phyloP scores from a whole-genome alignment of 2,329 filamentous ascomycete species.

The Clarireedia hainanense region DNA sequence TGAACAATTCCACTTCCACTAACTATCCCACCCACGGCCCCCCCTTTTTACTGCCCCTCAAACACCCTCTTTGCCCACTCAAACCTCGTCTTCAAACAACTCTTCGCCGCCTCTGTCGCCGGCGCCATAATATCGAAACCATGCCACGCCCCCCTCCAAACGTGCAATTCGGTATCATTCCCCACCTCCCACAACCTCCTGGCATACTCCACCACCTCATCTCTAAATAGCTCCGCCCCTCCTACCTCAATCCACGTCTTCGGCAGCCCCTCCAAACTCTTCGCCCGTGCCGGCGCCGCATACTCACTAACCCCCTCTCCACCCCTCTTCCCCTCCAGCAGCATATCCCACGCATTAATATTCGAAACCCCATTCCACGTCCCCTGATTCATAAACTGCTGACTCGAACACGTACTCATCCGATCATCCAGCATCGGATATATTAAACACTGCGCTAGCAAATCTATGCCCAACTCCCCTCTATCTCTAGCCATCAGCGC shows the following conservation, averaged over 20 bases:
- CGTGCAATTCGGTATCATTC: constrained; percentile 30
- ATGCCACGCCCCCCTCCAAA: constrained; percentile 28
- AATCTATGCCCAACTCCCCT: constrained; percentile 21
- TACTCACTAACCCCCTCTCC: constrained; percentile 27
- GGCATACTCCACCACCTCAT: constrained; percentile 31
- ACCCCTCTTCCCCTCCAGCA: constrained; percentile 24
- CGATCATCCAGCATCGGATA: constrained; percentile 38
- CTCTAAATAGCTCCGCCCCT: constrained; percentile 29
- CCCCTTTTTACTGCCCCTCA: too few species aligned
- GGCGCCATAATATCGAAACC: background rate
- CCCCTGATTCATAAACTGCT: constrained; percentile 28
- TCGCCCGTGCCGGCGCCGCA: constrained; percentile 27
- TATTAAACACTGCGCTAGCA: constrained; percentile 33
- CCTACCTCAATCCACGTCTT: constrained; percentile 32
- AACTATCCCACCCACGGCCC: too few species aligned
- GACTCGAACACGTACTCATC: constrained; percentile 22
- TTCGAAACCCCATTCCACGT: constrained; percentile 26
- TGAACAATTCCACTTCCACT: too few species aligned
- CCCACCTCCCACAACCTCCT: constrained; percentile 29
- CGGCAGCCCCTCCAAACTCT: constrained; percentile 27
- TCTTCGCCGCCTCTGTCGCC: background rate
- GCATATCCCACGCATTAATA: constrained; percentile 27
- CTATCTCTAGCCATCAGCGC: constrained; percentile 39
- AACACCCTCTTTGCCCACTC: background rate
- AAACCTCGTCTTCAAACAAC: background rate